These are phyloP conservation scores for Scedosporium apiospermum DNA, from an alignment of 2,329 filamentous ascomycete genomes.

Conservation along the genomic window DNA sequence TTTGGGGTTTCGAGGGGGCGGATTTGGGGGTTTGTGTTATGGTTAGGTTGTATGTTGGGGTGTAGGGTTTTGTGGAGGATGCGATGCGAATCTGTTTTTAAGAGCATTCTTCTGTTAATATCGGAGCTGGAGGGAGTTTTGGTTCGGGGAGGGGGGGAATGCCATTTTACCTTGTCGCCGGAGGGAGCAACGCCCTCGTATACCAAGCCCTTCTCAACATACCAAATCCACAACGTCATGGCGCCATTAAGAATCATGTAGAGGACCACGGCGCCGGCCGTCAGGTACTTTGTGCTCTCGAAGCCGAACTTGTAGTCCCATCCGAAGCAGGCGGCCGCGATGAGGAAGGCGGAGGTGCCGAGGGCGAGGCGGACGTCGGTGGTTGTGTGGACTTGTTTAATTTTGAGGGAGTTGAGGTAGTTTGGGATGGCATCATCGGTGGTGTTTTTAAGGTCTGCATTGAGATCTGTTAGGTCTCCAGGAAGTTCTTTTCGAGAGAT, in stretches of 20 bases:
- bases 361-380: conserved; percentile 75
- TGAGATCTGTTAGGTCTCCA: no score
- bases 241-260: conserved; percentile 73
- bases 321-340: conserved; percentile 75
- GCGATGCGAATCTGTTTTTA: conserved; percentile 57
- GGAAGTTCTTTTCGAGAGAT: background rate
- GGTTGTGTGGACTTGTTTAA: conserved; percentile 71
- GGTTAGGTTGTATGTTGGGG: conserved; percentile 69
- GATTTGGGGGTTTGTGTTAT: conserved; percentile 43
- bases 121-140: background rate
- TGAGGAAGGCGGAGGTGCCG: conserved; percentile 71
- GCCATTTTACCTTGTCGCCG: conserved; percentile 49
- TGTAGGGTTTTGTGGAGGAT: conserved; percentile 67
- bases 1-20: conserved; percentile 22
- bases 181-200: conserved; percentile 63
- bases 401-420: conserved; percentile 83
- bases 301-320: conserved; percentile 91
- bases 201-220: conserved; percentile 70
- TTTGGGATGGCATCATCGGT: conserved; percentile 90
- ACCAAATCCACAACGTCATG: conserved; percentile 77
- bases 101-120: conserved; percentile 9
- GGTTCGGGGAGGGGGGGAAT: background rate
- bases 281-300: conserved; percentile 74
- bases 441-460: conserved; percentile 85
- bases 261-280: conserved; percentile 64